Evolutionary conservation across 2,329 filamentous ascomycete species (phyloP).

Genomic region (Pseudophaeomoniella oleicola): DNA sequence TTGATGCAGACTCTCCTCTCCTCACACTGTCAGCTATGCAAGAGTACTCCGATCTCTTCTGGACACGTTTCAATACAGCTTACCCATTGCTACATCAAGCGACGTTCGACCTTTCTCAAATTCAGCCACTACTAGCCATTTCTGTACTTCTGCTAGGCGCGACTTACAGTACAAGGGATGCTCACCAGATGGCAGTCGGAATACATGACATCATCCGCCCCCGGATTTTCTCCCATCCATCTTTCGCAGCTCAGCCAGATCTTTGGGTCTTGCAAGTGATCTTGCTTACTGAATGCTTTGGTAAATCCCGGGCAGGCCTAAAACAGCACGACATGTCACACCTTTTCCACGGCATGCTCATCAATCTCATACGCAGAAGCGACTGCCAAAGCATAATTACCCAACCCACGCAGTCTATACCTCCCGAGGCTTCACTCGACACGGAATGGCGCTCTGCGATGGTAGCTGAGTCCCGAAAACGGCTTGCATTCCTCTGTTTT

Average conservation of each 20-base stretch:
- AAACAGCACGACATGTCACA: slow-evolving; percentile 51
- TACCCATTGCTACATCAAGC: slow-evolving; percentile 46
- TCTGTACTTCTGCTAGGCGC: slow-evolving; percentile 46
- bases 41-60: slow-evolving; percentile 44
- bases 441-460: slow-evolving; percentile 38
- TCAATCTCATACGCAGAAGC: slow-evolving; percentile 39
- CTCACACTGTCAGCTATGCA: slow-evolving; percentile 38
- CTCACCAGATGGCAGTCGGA: slow-evolving; percentile 45
- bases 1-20: slow-evolving; percentile 35
- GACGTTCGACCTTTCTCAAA: slow-evolving; percentile 37
- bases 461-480: slow-evolving; percentile 43
- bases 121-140: slow-evolving; percentile 38
- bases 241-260: slow-evolving; percentile 43
- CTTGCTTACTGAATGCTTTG: slow-evolving; percentile 49
- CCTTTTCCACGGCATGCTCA: slow-evolving; percentile 41
- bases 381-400: slow-evolving; percentile 31
- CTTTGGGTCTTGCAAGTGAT: slow-evolving; percentile 49
- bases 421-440: slow-evolving; percentile 21
- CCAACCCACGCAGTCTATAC: background rate
- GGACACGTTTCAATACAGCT: slow-evolving; percentile 43
- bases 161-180: slow-evolving; percentile 44
- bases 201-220: slow-evolving; percentile 46
- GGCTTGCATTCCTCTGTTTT: slow-evolving; percentile 46
- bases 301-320: slow-evolving; percentile 47
- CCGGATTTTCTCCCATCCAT: slow-evolving; percentile 42